Conservation (phyloP, 331 rosid species). For the Ulmus americana region DNA sequence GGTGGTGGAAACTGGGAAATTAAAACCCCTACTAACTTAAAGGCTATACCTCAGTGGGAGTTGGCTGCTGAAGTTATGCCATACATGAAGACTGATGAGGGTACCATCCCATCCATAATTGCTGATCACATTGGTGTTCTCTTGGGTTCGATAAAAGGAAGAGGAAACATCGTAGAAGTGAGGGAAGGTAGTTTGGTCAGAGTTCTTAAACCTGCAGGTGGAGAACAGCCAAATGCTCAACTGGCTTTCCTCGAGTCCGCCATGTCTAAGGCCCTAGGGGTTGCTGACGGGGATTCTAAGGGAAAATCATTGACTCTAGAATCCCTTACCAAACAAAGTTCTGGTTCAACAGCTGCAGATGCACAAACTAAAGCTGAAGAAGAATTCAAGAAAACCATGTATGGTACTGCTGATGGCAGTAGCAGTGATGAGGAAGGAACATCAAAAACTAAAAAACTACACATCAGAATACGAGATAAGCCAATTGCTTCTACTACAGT, state of each 20-base stretch:
- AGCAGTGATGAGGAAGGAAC: conserved; percentile 93
- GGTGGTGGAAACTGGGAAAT: conserved; percentile 99
- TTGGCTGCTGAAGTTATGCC: conserved; percentile 95
- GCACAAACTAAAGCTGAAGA: conserved; percentile 94
- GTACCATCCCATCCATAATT: conserved; percentile 80
- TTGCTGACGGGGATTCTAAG: conserved; percentile 42
- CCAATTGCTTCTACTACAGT: conserved; percentile 62
- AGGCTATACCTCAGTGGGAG: conserved; percentile 95
- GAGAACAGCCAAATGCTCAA: conserved; percentile 53
- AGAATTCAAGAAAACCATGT: conserved; percentile 92
- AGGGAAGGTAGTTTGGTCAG: conserved; percentile 83
- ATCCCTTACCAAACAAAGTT: conserved; percentile 46
- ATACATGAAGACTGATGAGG: conserved; percentile 91
- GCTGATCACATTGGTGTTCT: conserved; percentile 90
- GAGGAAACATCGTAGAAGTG: conserved; percentile 90
- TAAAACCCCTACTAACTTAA: conserved; percentile 78
- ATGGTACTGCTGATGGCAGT: conserved; percentile 79
- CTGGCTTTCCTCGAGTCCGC: conserved; percentile 31
- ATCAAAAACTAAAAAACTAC: conserved; percentile 71
- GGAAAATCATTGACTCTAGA: conserved; percentile 49
- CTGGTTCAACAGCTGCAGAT: conserved; percentile 52
- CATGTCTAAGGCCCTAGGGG: conserved; percentile 36
- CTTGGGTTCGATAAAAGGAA: conserved; percentile 80
- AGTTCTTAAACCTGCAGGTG: conserved; percentile 42
- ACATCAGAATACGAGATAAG: conserved; percentile 80